These are phyloP conservation scores for Chlamydomonas sp. DNA, from an alignment of 139 green algal species.

Conservation along the genomic window DNA sequence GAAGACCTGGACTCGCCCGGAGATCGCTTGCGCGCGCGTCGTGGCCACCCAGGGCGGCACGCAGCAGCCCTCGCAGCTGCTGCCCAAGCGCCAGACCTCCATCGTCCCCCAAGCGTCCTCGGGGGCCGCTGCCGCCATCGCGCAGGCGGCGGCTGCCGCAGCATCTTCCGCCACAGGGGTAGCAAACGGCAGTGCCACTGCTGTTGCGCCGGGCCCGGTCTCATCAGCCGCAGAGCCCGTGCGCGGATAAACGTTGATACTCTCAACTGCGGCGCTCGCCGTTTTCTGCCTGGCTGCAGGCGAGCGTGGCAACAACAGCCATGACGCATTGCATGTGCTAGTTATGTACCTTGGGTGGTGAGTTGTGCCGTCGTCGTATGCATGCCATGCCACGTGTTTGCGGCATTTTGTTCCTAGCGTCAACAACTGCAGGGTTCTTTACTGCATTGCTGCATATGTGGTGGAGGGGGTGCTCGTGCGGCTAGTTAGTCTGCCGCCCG, in stretches of 20 bases:
- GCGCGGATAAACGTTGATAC: no score
- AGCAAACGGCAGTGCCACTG: background rate
- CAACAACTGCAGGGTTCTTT: no score
- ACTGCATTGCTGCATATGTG: no score
- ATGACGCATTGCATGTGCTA: constrained; percentile 14
- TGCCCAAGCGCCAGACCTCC: background rate
- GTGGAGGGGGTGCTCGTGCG: no score
- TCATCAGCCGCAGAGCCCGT: background rate
- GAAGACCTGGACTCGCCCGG: constrained; percentile 72
- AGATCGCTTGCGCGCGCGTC: constrained; percentile 53
- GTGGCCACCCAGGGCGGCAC: constrained; percentile 51
- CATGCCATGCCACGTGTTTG: no score
- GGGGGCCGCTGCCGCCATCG: no score
- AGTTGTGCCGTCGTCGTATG: no score
- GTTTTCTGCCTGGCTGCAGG: background rate
- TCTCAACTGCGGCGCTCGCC: background rate
- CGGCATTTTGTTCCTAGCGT: no score
- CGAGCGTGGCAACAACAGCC: background rate
- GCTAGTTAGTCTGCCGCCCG: no score
- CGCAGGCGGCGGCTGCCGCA: background rate
- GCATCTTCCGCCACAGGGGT: no score
- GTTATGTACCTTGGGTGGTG: no score
- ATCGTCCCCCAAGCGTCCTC: background rate
- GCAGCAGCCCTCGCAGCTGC: constrained; percentile 49
- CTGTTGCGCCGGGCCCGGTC: background rate